phyloP scores from a whole-genome alignment of 2,329 filamentous ascomycete genomes.

The Hyphodiscus sp. region DNA sequence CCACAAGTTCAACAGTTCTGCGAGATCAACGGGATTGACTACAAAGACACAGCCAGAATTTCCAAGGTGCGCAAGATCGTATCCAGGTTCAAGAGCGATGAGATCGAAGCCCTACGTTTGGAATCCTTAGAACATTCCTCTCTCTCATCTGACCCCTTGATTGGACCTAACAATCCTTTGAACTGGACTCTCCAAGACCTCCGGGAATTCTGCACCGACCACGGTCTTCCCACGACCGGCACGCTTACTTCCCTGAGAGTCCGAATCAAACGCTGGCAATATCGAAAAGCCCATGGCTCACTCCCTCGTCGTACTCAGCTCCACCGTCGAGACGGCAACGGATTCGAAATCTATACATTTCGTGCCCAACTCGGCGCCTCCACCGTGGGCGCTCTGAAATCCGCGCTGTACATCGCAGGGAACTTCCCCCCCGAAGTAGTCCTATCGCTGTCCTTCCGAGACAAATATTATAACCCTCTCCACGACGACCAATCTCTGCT shows the following conservation, averaged over 20 bases:
- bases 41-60: too few species aligned
- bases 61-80: neutral
- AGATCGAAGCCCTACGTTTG: too few species aligned
- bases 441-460: neutral
- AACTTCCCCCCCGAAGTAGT: neutral
- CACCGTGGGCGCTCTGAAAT: neutral
- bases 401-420: neutral
- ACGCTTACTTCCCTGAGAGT: too few species aligned
- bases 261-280: too few species aligned
- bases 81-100: too few species aligned
- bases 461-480: neutral
- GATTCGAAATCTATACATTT: neutral
- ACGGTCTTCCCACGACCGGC: too few species aligned
- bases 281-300: too few species aligned
- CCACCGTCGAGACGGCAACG: neutral
- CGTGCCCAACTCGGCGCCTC: neutral
- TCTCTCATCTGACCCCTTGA: too few species aligned
- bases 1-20: neutral
- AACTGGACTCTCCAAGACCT: too few species aligned
- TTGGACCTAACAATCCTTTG: too few species aligned
- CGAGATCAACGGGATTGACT: neutral
- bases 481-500: neutral
- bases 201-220: too few species aligned
- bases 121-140: too few species aligned
- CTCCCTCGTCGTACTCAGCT: neutral